Evolutionary conservation across 73 alveolate species (phyloP).

Genomic region (Paramecium octaurelia): DNA sequence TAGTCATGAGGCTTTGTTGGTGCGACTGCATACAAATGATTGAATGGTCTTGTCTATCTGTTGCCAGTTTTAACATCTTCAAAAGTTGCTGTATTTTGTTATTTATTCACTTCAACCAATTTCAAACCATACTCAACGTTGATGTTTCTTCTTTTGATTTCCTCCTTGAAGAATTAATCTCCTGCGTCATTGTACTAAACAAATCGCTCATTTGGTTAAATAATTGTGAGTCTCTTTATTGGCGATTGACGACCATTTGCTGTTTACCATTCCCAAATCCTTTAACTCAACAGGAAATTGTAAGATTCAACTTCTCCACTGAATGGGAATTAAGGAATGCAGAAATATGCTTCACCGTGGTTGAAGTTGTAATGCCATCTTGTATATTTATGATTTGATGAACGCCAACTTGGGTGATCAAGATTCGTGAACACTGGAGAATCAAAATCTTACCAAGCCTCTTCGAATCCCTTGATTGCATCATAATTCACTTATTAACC

Average conservation of each 20-base stretch:
- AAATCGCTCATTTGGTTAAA: conserved; percentile 52
- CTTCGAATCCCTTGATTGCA: conserved; percentile 74
- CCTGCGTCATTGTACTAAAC: conserved; percentile 55
- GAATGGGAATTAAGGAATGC: conserved; percentile 59
- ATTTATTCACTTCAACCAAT: conserved; percentile 48
- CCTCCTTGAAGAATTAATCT: conserved; percentile 56
- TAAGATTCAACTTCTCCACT: conserved; percentile 58
- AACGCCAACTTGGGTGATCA: conserved; percentile 56
- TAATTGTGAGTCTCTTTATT: conserved; percentile 4
- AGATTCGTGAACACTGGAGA: conserved; percentile 44
- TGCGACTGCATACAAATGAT: conserved; percentile 37
- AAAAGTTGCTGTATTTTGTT: conserved; percentile 28
- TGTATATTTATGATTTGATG: conserved; percentile 52
- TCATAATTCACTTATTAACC: conserved; percentile 67
- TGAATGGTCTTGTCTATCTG: conserved; percentile 42
- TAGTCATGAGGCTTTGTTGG: conserved; percentile 49
- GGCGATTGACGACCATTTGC: conserved; percentile 58
- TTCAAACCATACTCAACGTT: conserved; percentile 51
- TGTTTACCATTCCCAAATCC: conserved; percentile 48
- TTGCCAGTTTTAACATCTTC: conserved; percentile 52
- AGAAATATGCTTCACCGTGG: conserved; percentile 58
- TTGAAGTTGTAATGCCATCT: conserved; percentile 48
- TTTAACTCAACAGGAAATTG: conserved; percentile 33
- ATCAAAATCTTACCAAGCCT: conserved; percentile 58
- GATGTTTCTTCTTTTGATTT: conserved; percentile 32